These are phyloP conservation scores for Cutaneotrichosporon curvatum DNA, from an alignment of 1,284 basidiomycete species.

Conservation along the genomic window DNA sequence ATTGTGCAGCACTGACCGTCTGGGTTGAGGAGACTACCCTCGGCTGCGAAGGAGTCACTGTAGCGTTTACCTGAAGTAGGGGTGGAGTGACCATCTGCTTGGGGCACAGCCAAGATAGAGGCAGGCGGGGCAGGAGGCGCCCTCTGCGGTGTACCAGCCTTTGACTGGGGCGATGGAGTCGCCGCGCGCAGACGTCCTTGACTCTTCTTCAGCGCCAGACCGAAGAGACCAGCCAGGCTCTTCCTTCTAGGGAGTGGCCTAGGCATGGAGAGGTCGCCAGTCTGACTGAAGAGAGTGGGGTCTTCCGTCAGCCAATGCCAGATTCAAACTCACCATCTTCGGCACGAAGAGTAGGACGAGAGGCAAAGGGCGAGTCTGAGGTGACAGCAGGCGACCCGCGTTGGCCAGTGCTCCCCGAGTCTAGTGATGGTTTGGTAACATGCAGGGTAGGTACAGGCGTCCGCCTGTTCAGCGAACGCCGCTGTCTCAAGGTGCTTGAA, in stretches of 20 bases:
- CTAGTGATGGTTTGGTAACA: conserved; percentile 21
- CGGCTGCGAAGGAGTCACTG: not conserved
- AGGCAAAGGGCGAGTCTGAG: not conserved
- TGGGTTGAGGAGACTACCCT: not conserved
- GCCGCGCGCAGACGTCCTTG: conserved; percentile 17
- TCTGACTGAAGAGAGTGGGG: not conserved
- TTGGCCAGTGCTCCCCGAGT: not conserved
- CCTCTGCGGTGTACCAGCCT: too few relatives aligned
- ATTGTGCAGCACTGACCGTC: conserved; percentile 1
- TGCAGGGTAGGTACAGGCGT: conserved; percentile 16
- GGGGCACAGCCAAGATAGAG: too few relatives aligned
- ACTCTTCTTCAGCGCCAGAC: conserved; percentile 21
- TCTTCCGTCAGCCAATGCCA: too few relatives aligned
- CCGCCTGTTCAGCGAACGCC: too few relatives aligned
- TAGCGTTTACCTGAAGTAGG: not conserved
- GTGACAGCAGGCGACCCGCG: not conserved
- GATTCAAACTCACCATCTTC: too few relatives aligned
- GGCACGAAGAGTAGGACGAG: too few relatives aligned
- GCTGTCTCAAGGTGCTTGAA: too few relatives aligned
- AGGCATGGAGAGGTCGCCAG: not conserved
- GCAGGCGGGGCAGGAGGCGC: too few relatives aligned
- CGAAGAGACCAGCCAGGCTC: conserved; percentile 36
- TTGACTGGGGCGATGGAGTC: not conserved
- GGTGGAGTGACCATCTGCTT: too few relatives aligned
- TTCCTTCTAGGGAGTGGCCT: conserved; percentile 31